Evolutionary conservation across 164 flowering plant species (phyloP).

Genomic region (Nelumbo lutea): DNA sequence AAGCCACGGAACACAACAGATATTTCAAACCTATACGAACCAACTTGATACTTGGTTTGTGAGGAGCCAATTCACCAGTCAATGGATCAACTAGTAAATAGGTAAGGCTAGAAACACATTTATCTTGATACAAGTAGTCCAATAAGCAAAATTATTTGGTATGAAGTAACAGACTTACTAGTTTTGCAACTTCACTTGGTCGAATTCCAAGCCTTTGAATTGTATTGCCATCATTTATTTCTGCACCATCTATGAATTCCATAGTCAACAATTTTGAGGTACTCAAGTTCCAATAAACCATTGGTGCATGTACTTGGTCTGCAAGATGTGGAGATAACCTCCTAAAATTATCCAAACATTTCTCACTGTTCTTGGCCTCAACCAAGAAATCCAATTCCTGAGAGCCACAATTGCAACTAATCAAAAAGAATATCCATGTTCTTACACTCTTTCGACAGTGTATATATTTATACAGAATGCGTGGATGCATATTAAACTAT

Average conservation of each 20-base stretch:
- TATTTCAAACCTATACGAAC: too few species aligned
- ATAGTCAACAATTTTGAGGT: slow-evolving; percentile 81
- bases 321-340: slow-evolving; percentile 84
- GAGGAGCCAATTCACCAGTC: too few species aligned
- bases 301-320: slow-evolving; percentile 78
- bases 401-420: slow-evolving; percentile 13
- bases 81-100: background rate
- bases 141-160: background rate
- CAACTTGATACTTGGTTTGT: too few species aligned
- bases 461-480: slow-evolving; percentile 6
- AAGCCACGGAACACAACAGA: too few species aligned
- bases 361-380: slow-evolving; percentile 90
- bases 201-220: slow-evolving; percentile 65
- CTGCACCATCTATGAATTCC: slow-evolving; percentile 92
- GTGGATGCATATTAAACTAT: background rate
- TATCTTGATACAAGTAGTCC: background rate
- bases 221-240: slow-evolving; percentile 62
- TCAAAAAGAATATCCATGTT: background rate
- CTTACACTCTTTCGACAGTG: background rate
- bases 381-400: slow-evolving; percentile 88
- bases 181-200: slow-evolving; percentile 69
- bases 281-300: slow-evolving; percentile 76
- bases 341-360: slow-evolving; percentile 79
- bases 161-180: slow-evolving; percentile 43
- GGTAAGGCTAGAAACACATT: background rate